phyloP scores from a whole-genome alignment of 331 rosid species.

The Acacia concinna region DNA sequence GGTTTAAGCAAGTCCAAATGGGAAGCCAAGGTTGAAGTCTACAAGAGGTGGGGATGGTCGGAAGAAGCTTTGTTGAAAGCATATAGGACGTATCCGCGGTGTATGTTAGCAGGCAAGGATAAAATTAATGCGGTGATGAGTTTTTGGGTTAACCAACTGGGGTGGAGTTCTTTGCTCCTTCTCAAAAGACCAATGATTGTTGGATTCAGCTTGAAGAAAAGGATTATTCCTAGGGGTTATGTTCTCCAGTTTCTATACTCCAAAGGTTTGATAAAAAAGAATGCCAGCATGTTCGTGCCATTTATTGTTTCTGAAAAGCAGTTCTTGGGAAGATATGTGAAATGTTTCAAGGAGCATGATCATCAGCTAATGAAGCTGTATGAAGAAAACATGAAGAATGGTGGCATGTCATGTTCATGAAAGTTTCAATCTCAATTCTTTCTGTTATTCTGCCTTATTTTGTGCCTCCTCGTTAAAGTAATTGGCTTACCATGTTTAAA shows the following conservation, averaged over 20 bases:
- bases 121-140: slow-evolving; percentile 31
- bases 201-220: slow-evolving; percentile 28
- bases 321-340: slow-evolving; percentile 38
- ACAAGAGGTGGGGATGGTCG: slow-evolving; percentile 35
- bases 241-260: slow-evolving; percentile 12
- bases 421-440: neutral
- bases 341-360: neutral
- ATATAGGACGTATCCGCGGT: neutral
- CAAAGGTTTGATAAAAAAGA: slow-evolving; percentile 33
- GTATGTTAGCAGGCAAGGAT: slow-evolving; percentile 13
- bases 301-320: slow-evolving; percentile 9
- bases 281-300: neutral
- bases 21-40: slow-evolving; percentile 32
- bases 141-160: slow-evolving; percentile 29
- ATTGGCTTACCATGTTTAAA: neutral
- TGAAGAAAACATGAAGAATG: slow-evolving; percentile 12
- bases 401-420: neutral
- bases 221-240: slow-evolving; percentile 35
- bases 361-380: slow-evolving; percentile 5
- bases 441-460: neutral
- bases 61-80: slow-evolving; percentile 5
- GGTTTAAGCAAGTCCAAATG: neutral
- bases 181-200: neutral
- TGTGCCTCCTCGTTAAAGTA: neutral
- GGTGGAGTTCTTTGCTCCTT: slow-evolving; percentile 14